Evolutionary conservation across 2,329 filamentous ascomycete genomes (phyloP).

Genomic region (Bipolaris victoriae): DNA sequence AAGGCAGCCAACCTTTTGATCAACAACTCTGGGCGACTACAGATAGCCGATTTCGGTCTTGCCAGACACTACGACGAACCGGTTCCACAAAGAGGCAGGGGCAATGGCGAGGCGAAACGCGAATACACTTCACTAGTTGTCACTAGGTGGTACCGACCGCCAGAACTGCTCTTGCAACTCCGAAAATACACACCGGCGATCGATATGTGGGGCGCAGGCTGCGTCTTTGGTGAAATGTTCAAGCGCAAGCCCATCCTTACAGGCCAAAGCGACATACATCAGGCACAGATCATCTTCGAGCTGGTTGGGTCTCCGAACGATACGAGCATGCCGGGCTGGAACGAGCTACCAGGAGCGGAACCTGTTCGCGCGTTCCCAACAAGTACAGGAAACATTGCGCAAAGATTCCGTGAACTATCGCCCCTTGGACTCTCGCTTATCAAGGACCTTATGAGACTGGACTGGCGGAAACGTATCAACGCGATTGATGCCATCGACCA

Average conservation of each 20-base stretch:
- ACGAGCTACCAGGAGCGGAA: conserved; percentile 79
- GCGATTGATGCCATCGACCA: conserved; percentile 93
- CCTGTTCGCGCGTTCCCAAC: conserved; percentile 67
- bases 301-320: conserved; percentile 89
- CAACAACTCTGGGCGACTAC: conserved; percentile 88
- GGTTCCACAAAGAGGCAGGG: conserved; percentile 75
- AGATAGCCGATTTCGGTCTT: conserved; percentile 96
- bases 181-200: conserved; percentile 96
- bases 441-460: conserved; percentile 80
- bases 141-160: conserved; percentile 95
- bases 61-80: conserved; percentile 90
- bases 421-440: conserved; percentile 78
- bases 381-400: conserved; percentile 69
- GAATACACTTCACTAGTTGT: conserved; percentile 98
- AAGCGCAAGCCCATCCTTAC: conserved; percentile 89
- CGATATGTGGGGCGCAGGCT: conserved; percentile 98
- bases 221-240: conserved; percentile 98
- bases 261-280: conserved; percentile 85
- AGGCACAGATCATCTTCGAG: conserved; percentile 92
- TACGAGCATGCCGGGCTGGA: conserved; percentile 92
- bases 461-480: conserved; percentile 89
- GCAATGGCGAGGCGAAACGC: conserved; percentile 81
- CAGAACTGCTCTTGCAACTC: conserved; percentile 86
- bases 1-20: conserved; percentile 98
- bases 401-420: conserved; percentile 77